phyloP scores from a whole-genome alignment of 257 asterid species.

The Solanum bukasovii region DNA sequence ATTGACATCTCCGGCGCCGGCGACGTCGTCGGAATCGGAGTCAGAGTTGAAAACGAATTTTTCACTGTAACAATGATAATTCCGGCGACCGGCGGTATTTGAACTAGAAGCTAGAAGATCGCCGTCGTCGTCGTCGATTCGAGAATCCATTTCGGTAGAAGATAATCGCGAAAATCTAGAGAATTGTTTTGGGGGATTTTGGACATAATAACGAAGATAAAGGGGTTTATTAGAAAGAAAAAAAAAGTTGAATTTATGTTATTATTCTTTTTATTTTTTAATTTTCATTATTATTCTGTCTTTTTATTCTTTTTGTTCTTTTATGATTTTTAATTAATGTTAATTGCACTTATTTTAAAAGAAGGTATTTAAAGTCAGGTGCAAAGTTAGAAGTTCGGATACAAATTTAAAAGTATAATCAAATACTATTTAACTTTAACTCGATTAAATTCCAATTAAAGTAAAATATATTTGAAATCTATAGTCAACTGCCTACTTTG shows the following conservation, averaged over 20 bases:
- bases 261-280: neutral
- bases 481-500: neutral
- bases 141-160: constrained; percentile 43
- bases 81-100: constrained; percentile 4
- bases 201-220: neutral
- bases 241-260: neutral
- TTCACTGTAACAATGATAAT: constrained; percentile 24
- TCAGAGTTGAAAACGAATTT: constrained; percentile 28
- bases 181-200: neutral
- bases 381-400: fast-evolving
- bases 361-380: neutral
- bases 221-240: neutral
- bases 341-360: neutral
- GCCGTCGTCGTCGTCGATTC: constrained; percentile 31
- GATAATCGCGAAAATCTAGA: constrained; percentile 9
- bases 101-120: constrained; percentile 12
- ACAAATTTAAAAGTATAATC: neutral
- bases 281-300: neutral
- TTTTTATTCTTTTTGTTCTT: neutral
- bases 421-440: neutral
- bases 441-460: neutral
- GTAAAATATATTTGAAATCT: too few relatives aligned
- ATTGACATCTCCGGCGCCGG: constrained; percentile 21
- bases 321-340: neutral
- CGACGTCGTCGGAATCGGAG: neutral